These are phyloP conservation scores for Leccinum olivaceoglutinosum DNA, from an alignment of 1,284 basidiomycete genomes.

Conservation along the genomic window DNA sequence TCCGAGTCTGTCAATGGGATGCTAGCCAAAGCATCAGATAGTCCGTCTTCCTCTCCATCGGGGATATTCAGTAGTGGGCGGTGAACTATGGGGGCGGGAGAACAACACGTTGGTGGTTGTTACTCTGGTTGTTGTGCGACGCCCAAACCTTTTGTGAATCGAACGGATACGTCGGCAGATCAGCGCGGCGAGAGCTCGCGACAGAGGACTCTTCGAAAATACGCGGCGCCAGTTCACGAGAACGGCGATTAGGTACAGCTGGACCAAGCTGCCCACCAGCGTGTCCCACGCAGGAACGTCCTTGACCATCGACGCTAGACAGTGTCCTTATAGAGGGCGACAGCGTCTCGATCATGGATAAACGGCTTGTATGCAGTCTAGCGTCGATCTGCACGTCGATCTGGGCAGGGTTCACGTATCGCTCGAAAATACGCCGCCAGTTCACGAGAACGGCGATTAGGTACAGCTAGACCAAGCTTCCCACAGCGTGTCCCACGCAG, in stretches of 20 bases:
- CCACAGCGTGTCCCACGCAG: conserved; percentile 41
- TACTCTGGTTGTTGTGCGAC: conserved; percentile 33
- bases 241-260: conserved; percentile 41
- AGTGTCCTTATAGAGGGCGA: conserved; percentile 28
- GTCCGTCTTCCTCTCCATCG: conserved; percentile 17
- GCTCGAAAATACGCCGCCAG: conserved; percentile 51
- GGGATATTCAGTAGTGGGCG: conserved; percentile 1
- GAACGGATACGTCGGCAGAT: conserved; percentile 62
- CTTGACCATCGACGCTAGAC: conserved; percentile 47
- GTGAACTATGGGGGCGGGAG: neutral
- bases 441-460: conserved; percentile 34
- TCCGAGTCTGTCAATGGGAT: conserved; percentile 13
- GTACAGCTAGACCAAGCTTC: conserved; percentile 47
- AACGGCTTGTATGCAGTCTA: no score
- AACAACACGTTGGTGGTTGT: neutral
- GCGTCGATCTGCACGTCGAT: no score
- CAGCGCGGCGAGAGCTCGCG: conserved; percentile 32
- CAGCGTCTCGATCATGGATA: no score
- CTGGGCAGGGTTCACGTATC: no score
- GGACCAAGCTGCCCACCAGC: conserved; percentile 40
- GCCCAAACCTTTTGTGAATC: conserved; percentile 54
- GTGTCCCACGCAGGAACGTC: conserved; percentile 40
- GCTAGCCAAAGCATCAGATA: conserved; percentile 20
- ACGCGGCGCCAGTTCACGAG: conserved; percentile 42
- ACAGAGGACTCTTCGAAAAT: conserved; percentile 43